These are phyloP conservation scores for Pythium utonaiense DNA, from an alignment of 352 stramenopile species.

Conservation along the genomic window DNA sequence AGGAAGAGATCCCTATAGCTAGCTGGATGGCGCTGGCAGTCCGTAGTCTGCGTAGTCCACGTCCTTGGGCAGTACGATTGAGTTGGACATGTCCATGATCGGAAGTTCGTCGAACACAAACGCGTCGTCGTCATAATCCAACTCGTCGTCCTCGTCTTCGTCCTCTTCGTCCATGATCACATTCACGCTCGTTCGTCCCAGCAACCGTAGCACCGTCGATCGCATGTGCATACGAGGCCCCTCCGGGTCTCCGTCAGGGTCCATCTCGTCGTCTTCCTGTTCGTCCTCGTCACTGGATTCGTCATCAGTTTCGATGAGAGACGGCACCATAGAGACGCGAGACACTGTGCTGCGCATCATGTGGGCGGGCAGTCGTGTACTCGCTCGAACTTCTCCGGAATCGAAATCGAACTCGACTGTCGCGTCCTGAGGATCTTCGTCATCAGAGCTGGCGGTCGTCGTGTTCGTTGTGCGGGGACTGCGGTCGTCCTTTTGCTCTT, in stretches of 20 bases:
- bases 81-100: conserved; percentile 11
- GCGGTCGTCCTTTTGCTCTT: conserved; percentile 16
- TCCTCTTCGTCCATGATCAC: conserved; percentile 31
- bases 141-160: conserved; percentile 23
- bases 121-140: conserved; percentile 10
- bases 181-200: conserved; percentile 23
- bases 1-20: not conserved
- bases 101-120: conserved; percentile 23
- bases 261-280: conserved; percentile 25
- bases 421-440: conserved; percentile 7
- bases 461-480: conserved; percentile 28
- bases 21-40: not conserved
- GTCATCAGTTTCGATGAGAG: conserved; percentile 5
- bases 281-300: conserved; percentile 11
- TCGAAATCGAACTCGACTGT: conserved; percentile 31
- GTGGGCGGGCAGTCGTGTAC: conserved; percentile 16
- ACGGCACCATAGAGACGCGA: conserved; percentile 6
- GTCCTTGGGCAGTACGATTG: conserved; percentile 8
- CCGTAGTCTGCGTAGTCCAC: conserved; percentile 13
- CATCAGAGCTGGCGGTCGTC: conserved; percentile 17
- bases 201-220: conserved; percentile 11
- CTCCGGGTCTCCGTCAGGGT: conserved; percentile 21
- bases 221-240: conserved; percentile 17
- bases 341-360: conserved; percentile 14
- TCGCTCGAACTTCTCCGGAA: conserved; percentile 15